Base-by-base conservation (phyloP, 306 rosid genomes). In the Cucumis melo region DNA sequence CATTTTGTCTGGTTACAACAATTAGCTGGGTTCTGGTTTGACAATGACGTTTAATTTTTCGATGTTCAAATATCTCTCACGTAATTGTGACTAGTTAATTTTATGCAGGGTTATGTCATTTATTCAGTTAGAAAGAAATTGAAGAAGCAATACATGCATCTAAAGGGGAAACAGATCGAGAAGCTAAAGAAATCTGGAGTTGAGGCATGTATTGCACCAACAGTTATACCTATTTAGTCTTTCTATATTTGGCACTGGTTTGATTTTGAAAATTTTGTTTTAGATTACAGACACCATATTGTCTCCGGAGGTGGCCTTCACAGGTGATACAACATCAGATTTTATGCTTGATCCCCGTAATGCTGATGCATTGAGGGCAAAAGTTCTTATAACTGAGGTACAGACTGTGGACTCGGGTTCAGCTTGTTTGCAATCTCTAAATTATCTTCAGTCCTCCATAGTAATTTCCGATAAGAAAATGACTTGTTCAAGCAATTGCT, bases 361-460 rank as follows among this genome's bases (percentile, higher is more conserved):
- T 63, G 92, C 98, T 10, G 98, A 94, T 90, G 97, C 98, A 17
- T 81, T 94, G 91, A 90, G 97, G 76, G 98, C 97, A 16, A 94
- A 94, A 89, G n/a, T 94, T 85, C 96, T 94, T 66, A 91, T 94
- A 79, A 94, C 97, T 32, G 98, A 94, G 98, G 98, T 94, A 79
- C 21, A 77, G 10, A 61, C 23, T 59, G 41, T 60, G 41, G 7
- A 75, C 75, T 48, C 11, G 4, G 34, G 58, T 46, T 67, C 74
- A 42, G 14, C 75, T 46, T 70, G 36, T 70, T 70, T 29, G 1
- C 57, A 24, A 0, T 70, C 2, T 70, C 58, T 70, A 68, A 44
- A 68, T 13, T 21, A 7, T 21, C 38, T 21, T 68, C 19, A 3
- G 27, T 46, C 15, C 9, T 46, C 75, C 15, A 1, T 46, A 23